Base-by-base conservation (phyloP, 306 rosid species). In the Potentilla sterilis region DNA sequence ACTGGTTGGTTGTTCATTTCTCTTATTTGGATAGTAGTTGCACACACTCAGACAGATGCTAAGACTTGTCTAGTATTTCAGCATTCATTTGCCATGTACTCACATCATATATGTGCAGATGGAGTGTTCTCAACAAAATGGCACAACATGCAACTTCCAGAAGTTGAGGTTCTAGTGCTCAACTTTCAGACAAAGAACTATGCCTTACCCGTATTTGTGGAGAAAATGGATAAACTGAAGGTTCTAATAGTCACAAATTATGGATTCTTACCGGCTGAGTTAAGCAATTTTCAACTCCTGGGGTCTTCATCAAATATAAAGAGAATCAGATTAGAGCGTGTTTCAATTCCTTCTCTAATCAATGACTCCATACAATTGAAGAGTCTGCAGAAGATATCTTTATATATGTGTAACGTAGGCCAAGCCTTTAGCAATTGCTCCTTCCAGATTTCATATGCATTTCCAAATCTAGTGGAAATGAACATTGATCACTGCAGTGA, bases 81-180 rank as follows among this genome's bases (percentile, higher is more conserved):
- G 14, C 47, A 24, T 74, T 24, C 15, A 34, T 16, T 15, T 69
- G 41, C 28, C 5, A 2, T 7, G 51, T 15, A 35, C 63, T 49
- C n/a, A 70, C 10, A 70, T 34, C 43, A n/a, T 3, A 24, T 16
- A 21, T 80, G 81, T 82, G 83, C 89, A 92, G 97, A 83, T 87
- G 89, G 82, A 73, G 6, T 5, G 14, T 85, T 92, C 79, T 74
- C 81, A 32, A 77, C 83, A 32, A 68, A 87, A 4, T 84, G 89
- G 93, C 84, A 69, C 22, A 70, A 88, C 83, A 63, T 86, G 78
- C 73, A 81, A 38, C 83, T 85, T 22, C 40, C 79, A 6, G 48
- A 86, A 65, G 90, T 77, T 42, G 86, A 88, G 83, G 96, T 83
- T 57, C 77, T 92, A 34, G 82, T 90, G 57, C 67, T 92, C 42